Base-by-base conservation (phyloP, 306 rosid species). In the Corylus heterophylla region DNA sequence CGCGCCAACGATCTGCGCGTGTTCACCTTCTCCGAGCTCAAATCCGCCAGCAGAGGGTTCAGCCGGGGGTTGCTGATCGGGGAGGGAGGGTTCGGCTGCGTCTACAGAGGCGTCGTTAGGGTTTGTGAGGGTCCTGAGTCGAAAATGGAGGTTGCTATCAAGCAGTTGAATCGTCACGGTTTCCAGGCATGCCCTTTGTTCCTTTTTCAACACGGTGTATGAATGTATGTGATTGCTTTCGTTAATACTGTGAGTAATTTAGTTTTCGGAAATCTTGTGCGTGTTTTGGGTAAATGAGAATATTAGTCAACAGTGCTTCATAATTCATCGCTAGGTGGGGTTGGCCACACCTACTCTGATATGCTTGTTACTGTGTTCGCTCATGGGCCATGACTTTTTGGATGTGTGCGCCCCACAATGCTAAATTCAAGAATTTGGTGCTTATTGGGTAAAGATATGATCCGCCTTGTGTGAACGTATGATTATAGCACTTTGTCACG, bases 51-150 rank as follows among this genome's bases (percentile, higher is more conserved):
- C 20, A 89, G 93, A 4, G 91, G 92, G 3, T 95, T 95, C 86
- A 92, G 86, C 54, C 80, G 98, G 55, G 55, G 89, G 31, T 81
- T 91, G 44, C 77, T 95, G 75, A 87, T 95, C 48, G 99, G 99
- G 14, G 99, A 93, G 74, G 99, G 99, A 1, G 99, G 99, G 0
- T 95, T 95, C 71, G 99, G 99, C 11, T 93, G 92, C 22, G 99
- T 95, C 8, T 95, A 86, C 83, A 81, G 84, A 70, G 98, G 97
- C 1, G 9, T 87, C 58, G 69, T 91, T 49, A 80, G 42, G 7
- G 79, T 82, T 20, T 45, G 85, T 45, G 81, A 27, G 50, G 84
- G 18, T 18, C 25, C 69, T 37, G 62, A 37, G 73, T 83, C 87
- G 3, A 78, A 82, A 71, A 70, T 88, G 55, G 88, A 92, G 47